Evolutionary conservation across 139 green algal genomes (phyloP).

Genomic region (Chlorella ohadii): DNA sequence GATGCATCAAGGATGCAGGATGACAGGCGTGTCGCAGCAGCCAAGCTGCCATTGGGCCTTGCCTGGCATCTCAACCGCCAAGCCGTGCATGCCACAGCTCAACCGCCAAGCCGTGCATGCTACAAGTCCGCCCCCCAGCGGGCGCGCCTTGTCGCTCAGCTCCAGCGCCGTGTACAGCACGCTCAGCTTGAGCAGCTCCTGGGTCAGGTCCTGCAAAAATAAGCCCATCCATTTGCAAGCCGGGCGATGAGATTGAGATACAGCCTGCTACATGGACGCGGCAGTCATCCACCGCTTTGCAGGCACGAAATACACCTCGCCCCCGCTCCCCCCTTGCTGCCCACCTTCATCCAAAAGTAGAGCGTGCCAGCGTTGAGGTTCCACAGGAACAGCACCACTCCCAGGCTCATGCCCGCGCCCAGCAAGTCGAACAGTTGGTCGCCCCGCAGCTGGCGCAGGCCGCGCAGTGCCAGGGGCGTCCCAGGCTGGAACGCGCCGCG

Average conservation of each 20-base stretch:
- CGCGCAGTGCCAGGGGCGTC: neutral
- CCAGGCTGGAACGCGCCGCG: neutral
- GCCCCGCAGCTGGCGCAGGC: constrained; percentile 28
- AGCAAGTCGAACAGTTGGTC: constrained; percentile 87
- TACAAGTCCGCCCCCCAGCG: too few species aligned
- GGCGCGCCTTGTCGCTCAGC: constrained; percentile 83
- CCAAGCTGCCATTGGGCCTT: neutral
- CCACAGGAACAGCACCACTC: constrained; percentile 61
- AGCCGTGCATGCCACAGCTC: too few species aligned
- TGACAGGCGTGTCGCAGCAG: too few species aligned
- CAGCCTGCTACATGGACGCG: too few species aligned
- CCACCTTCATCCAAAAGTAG: constrained; percentile 86
- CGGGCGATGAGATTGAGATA: too few species aligned
- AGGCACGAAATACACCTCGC: too few species aligned
- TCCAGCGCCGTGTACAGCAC: constrained; percentile 87
- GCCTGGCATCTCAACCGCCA: too few species aligned
- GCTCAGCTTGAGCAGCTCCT: constrained; percentile 92
- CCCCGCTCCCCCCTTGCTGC: neutral
- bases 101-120: too few species aligned
- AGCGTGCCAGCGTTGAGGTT: constrained; percentile 78
- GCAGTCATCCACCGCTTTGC: too few species aligned
- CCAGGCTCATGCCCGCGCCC: constrained; percentile 69
- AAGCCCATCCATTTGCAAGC: too few species aligned
- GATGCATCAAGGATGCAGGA: neutral
- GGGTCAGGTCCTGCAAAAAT: constrained; percentile 57